A percentile compares a stretch with the other conserved stretches of the same genome.
Conservation (phyloP, 148 eudicot species). For the Beta vulgaris region DNA sequence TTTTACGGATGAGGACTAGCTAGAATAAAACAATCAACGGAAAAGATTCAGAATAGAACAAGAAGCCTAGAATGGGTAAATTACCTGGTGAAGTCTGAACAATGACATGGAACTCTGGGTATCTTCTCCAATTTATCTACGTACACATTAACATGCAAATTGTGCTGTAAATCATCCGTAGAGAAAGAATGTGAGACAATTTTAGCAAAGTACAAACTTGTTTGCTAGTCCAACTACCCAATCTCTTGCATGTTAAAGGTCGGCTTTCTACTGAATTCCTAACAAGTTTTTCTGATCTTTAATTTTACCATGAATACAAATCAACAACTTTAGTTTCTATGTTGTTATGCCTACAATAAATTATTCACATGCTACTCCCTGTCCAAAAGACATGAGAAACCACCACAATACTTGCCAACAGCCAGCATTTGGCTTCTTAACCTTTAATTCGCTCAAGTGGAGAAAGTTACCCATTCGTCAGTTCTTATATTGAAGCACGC, state of each 20-base stretch:
- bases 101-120: constrained; percentile 62
- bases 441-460: not conserved
- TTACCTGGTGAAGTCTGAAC: constrained; percentile 31
- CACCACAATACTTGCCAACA: not conserved
- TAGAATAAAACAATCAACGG: not conserved
- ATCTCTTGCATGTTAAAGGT: constrained; percentile 2
- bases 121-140: constrained; percentile 79
- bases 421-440: not conserved
- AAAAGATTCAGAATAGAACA: not conserved
- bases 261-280: not conserved
- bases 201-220: not conserved
- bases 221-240: not conserved
- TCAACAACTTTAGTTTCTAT: not conserved
- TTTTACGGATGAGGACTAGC: not conserved
- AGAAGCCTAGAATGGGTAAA: not conserved
- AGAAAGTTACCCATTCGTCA: constrained; percentile 74
- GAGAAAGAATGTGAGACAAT: not conserved
- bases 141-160: constrained; percentile 7
- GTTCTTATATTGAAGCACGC: constrained; percentile 69
- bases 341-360: not conserved
- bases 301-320: not conserved
- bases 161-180: not conserved
- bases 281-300: not conserved
- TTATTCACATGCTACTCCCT: not conserved
- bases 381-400: not conserved